A percentile compares a stretch with the other conserved stretches of the same genome.
Conservation (phyloP, 192 early-diverging fungal genomes). For the Phlyctochytrium bullatum region DNA sequence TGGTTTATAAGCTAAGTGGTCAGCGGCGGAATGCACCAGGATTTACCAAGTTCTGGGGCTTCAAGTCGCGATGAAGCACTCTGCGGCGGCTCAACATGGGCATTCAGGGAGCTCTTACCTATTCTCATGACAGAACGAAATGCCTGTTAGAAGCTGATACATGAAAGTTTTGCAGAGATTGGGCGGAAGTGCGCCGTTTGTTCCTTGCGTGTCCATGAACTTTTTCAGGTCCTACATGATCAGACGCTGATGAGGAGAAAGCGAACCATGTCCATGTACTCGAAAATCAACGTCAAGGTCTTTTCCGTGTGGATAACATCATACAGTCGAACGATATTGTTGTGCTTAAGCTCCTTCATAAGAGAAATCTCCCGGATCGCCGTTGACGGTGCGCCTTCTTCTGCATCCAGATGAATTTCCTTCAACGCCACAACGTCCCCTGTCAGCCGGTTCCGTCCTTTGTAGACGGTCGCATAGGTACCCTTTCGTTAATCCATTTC, state of each 20-base stretch:
- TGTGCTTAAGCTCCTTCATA: conserved; percentile 78
- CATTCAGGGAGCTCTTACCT: conserved; percentile 25
- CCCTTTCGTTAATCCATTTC: too few relatives aligned
- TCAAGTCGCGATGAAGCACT: conserved; percentile 85
- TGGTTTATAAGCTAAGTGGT: conserved; percentile 86
- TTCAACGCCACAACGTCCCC: conserved; percentile 96
- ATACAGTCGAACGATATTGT: conserved; percentile 76
- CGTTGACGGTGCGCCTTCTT: conserved; percentile 56
- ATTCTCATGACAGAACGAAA: conserved; percentile 96
- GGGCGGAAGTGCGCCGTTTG: conserved; percentile 61
- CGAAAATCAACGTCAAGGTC: conserved; percentile 97
- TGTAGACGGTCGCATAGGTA: conserved; percentile 99
- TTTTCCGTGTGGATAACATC: conserved; percentile 98
- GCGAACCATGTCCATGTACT: conserved; percentile 77
- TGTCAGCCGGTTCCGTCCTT: conserved; percentile 92
- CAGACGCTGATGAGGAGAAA: conserved; percentile 30
- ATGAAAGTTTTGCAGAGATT: conserved; percentile 76
- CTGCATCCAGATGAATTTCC: conserved; percentile 58
- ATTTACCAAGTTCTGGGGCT: conserved; percentile 74
- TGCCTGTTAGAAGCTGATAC: conserved; percentile 94
- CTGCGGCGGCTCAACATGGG: not conserved
- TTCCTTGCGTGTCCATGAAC: conserved; percentile 85
- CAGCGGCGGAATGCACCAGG: not conserved
- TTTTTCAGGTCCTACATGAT: conserved; percentile 95
- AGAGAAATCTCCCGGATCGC: conserved; percentile 81